Conservation (phyloP, 352 stramenopile species). For the Phytophthora ohioensis region DNA sequence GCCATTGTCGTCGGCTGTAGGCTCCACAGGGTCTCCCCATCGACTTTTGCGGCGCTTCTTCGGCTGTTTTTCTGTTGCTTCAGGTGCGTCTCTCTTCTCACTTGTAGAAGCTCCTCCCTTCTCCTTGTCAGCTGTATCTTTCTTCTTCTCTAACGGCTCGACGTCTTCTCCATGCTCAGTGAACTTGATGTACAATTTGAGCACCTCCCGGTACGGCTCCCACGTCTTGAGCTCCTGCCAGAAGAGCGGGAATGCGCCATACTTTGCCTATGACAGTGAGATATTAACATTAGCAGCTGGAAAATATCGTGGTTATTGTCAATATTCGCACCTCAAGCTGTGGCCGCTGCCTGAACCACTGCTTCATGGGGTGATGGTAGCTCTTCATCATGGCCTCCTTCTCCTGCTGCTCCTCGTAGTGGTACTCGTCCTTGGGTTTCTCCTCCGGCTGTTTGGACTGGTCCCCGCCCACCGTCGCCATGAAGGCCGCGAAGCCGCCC, state of each 20-base stretch:
- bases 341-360: conserved; percentile 84
- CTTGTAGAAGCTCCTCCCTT: conserved; percentile 10
- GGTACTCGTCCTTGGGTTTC: conserved; percentile 63
- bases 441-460: conserved; percentile 7
- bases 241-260: conserved; percentile 94
- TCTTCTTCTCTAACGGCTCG: conserved; percentile 17
- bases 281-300: conserved; percentile 13
- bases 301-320: neutral
- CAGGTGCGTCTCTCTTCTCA: conserved; percentile 25
- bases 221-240: conserved; percentile 96
- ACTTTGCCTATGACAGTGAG: conserved; percentile 60
- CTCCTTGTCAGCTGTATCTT: conserved; percentile 14
- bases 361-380: conserved; percentile 90
- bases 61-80: conserved; percentile 44
- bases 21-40: conserved; percentile 79
- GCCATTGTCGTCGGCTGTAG: conserved; percentile 32
- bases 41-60: conserved; percentile 88
- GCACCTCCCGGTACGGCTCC: conserved; percentile 92
- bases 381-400: conserved; percentile 90
- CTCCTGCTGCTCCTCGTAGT: conserved; percentile 89
- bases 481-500: conserved; percentile 76
- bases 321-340: conserved; percentile 44
- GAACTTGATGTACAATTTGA: conserved; percentile 91
- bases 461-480: conserved; percentile 59
- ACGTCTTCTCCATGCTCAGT: conserved; percentile 57